Percentiles rank a stretch among this genome's conserved stretches.
Evolutionary conservation across 352 stramenopile genomes (phyloP).

Genomic region (Aphanomyces euteiches): DNA sequence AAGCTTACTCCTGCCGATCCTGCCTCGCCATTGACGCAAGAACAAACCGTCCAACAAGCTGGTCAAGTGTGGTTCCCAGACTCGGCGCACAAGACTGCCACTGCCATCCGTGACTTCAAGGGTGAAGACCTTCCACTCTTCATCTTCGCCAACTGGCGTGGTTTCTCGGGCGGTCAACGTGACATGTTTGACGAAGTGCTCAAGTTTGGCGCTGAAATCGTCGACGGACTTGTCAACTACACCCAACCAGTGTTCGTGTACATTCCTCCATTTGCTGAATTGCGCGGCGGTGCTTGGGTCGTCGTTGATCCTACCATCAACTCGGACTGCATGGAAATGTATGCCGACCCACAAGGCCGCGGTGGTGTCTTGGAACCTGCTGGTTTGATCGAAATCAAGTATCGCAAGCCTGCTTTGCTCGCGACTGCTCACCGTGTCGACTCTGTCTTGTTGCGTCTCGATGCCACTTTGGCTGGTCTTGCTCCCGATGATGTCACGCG

Average conservation of each 20-base stretch:
- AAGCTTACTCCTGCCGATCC: constrained; percentile 97
- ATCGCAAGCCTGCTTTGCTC: constrained; percentile 96
- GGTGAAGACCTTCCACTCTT: constrained; percentile 98
- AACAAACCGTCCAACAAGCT: constrained; percentile 96
- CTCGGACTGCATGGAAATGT: constrained; percentile 99
- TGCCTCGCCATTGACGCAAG: constrained; percentile 93
- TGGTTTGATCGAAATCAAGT: constrained; percentile 99
- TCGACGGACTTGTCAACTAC: constrained; percentile 98
- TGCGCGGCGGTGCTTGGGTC: constrained; percentile 98
- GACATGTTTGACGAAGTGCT: constrained; percentile 99
- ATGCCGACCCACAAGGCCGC: constrained; percentile 90
- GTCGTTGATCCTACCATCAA: constrained; percentile 99
- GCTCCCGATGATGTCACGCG: constrained; percentile 47
- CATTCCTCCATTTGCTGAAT: constrained; percentile 98
- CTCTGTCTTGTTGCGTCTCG: constrained; percentile 84
- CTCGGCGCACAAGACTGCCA: constrained; percentile 99
- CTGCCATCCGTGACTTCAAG: constrained; percentile 99
- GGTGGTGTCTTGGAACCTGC: constrained; percentile 99
- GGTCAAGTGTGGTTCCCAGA: constrained; percentile 99
- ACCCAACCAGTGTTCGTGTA: constrained; percentile 99
- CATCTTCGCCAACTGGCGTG: constrained; percentile 99
- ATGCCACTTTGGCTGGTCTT: constrained; percentile 63
- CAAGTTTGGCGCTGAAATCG: constrained; percentile 99
- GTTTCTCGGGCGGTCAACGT: constrained; percentile 98
- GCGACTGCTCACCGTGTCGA: constrained; percentile 97